Percentiles rank a stretch among this genome's conserved stretches.
These are phyloP conservation scores for Erysimum cheiranthoides DNA, from an alignment of 345 rosid species.

Conservation along the genomic window DNA sequence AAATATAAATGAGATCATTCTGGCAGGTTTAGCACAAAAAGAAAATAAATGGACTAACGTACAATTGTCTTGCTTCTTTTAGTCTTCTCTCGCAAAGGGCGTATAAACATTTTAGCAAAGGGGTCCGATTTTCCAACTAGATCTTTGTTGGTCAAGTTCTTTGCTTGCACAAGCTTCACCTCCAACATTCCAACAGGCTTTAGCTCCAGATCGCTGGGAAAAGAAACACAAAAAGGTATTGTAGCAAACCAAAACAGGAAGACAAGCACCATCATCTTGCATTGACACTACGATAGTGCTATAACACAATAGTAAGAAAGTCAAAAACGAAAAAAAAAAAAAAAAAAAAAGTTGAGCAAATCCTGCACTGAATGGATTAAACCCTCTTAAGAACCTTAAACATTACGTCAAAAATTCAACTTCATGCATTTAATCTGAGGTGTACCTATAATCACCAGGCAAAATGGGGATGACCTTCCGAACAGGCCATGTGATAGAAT, in stretches of 20 bases:
- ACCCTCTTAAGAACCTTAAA: slow-evolving; percentile 4
- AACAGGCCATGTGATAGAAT: slow-evolving; percentile 97
- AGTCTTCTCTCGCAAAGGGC: slow-evolving; percentile 80
- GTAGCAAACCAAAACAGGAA: slow-evolving; percentile 16
- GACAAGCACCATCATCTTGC: slow-evolving; percentile 18
- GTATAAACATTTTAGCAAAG: slow-evolving; percentile 73
- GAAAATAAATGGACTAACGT: slow-evolving; percentile 41
- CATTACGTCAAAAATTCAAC: slow-evolving; percentile 29
- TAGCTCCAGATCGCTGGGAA: slow-evolving; percentile 83
- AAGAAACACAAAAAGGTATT: slow-evolving; percentile 35
- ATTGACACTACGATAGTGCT: slow-evolving; percentile 1
- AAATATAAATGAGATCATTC: slow-evolving; percentile 26
- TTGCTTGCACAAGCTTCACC: slow-evolving; percentile 99
- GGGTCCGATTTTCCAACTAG: slow-evolving; percentile 98
- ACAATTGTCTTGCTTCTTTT: slow-evolving; percentile 88
- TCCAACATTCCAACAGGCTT: slow-evolving; percentile 91
- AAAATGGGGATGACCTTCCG: slow-evolving; percentile 94
- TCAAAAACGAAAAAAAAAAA: neutral
- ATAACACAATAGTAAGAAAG: slow-evolving; percentile 1
- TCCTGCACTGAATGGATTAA: slow-evolving; percentile 10
- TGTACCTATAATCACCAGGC: slow-evolving; percentile 97
- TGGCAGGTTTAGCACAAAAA: slow-evolving; percentile 17
- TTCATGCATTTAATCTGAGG: slow-evolving; percentile 21
- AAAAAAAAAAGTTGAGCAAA: neutral
- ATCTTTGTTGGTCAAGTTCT: slow-evolving; percentile 91